Conservation (phyloP, 352 stramenopile species). For the Pythium guiyangense region DNA sequence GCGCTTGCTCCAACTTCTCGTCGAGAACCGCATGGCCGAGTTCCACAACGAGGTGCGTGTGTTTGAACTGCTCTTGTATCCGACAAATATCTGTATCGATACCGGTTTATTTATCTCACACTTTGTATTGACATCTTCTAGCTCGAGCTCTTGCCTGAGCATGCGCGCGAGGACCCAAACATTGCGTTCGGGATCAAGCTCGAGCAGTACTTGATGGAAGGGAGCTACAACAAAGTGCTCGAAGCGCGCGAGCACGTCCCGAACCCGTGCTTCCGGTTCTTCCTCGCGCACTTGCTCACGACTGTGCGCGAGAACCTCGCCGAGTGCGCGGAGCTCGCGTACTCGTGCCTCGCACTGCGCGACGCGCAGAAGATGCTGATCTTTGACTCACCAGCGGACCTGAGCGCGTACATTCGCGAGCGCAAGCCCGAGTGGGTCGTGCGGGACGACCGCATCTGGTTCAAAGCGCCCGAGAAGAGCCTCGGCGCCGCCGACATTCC, state of each 20-base stretch:
- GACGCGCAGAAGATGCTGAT: constrained; percentile 94
- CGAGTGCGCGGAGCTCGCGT: constrained; percentile 94
- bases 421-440: constrained; percentile 91
- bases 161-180: constrained; percentile 76
- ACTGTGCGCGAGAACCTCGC: constrained; percentile 95
- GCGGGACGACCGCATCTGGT: constrained; percentile 81
- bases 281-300: constrained; percentile 91
- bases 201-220: constrained; percentile 92
- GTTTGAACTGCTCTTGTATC: not conserved
- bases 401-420: constrained; percentile 85
- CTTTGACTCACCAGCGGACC: constrained; percentile 76
- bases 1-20: constrained; percentile 86
- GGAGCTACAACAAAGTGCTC: constrained; percentile 93
- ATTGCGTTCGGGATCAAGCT: constrained; percentile 88
- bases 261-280: constrained; percentile 92
- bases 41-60: constrained; percentile 86
- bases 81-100: not conserved
- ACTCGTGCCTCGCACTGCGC: constrained; percentile 81
- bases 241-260: constrained; percentile 86
- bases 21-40: constrained; percentile 91
- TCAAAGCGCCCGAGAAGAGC: constrained; percentile 87
- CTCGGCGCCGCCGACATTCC: constrained; percentile 90
- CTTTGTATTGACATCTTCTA: constrained; percentile 11
- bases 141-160: constrained; percentile 84
- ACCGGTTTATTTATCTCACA: not conserved